Percentiles rank a stretch among this genome's conserved stretches.
phyloP scores from a whole-genome alignment of 2,329 filamentous ascomycete species.

The Fusarium albosuccineum region DNA sequence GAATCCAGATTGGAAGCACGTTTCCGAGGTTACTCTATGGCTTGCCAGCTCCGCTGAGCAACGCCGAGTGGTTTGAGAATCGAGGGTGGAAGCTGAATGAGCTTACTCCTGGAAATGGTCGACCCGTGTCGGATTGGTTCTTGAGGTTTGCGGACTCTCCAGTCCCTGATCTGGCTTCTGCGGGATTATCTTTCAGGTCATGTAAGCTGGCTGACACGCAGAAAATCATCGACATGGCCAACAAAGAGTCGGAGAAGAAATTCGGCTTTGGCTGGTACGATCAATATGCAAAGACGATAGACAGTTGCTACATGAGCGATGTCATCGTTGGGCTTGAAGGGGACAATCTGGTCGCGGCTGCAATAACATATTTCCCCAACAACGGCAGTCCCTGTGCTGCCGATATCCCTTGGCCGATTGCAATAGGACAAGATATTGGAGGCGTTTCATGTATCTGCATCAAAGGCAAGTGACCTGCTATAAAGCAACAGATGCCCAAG shows the following conservation, averaged over 20 bases:
- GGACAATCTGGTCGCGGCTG: slow-evolving; percentile 63
- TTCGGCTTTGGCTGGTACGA: slow-evolving; percentile 70
- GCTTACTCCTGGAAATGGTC: slow-evolving; percentile 60
- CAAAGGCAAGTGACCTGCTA: slow-evolving; percentile 57
- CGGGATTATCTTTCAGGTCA: slow-evolving; percentile 58
- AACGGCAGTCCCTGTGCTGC: slow-evolving; percentile 60
- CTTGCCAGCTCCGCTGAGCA: slow-evolving; percentile 58
- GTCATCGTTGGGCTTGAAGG: slow-evolving; percentile 67
- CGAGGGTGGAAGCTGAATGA: slow-evolving; percentile 66
- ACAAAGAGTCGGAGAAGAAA: slow-evolving; percentile 60
- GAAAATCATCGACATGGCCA: slow-evolving; percentile 63
- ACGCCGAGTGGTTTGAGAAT: slow-evolving; percentile 65
- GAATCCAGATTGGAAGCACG: slow-evolving; percentile 68
- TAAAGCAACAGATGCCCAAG: neutral
- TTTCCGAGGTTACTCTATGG: slow-evolving; percentile 71
- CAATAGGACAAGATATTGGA: slow-evolving; percentile 64
- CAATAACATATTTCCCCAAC: slow-evolving; percentile 65
- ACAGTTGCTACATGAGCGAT: slow-evolving; percentile 63
- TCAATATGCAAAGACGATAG: slow-evolving; percentile 66
- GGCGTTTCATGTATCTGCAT: slow-evolving; percentile 73
- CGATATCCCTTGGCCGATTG: slow-evolving; percentile 69
- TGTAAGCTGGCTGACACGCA: slow-evolving; percentile 62
- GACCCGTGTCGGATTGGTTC: slow-evolving; percentile 66
- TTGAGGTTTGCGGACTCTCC: slow-evolving; percentile 65
- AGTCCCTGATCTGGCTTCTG: slow-evolving; percentile 54